Evolutionary conservation across 495 filamentous ascomycete species (phyloP).

Genomic region (Friedmanniomyces simplex): DNA sequence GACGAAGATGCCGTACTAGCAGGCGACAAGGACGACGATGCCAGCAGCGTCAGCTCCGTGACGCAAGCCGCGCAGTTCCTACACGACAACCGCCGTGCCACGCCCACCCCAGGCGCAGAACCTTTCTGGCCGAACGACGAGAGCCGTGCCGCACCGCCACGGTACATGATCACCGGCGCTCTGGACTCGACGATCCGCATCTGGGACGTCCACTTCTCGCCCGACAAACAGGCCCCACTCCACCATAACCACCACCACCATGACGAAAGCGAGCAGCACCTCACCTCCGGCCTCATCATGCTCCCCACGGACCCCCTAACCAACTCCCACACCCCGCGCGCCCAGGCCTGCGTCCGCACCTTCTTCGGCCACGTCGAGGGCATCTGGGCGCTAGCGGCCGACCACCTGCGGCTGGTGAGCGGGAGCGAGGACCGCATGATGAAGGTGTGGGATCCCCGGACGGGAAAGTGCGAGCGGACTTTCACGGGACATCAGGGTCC

Average conservation of each 20-base stretch:
- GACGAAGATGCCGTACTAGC: conserved; percentile 46
- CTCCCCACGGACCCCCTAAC: conserved; percentile 19
- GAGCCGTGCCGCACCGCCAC: conserved; percentile 59
- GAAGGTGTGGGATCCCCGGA: conserved; percentile 91
- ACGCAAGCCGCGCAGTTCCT: conserved; percentile 6
- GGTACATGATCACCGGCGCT: conserved; percentile 84
- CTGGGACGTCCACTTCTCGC: conserved; percentile 78
- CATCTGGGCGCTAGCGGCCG: conserved; percentile 87
- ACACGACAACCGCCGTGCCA: neutral
- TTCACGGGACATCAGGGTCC: conserved; percentile 82
- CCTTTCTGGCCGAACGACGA: conserved; percentile 41
- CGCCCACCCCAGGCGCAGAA: neutral
- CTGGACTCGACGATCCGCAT: conserved; percentile 85
- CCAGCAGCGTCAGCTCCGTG: conserved; percentile 13
- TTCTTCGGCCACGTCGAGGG: conserved; percentile 96
- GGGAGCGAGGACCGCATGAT: conserved; percentile 90
- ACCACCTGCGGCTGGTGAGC: conserved; percentile 78
- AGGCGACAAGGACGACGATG: conserved; percentile 20
- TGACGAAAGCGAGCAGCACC: neutral
- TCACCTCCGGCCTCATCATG: conserved; percentile 1
- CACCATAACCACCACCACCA: neutral
- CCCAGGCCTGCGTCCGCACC: conserved; percentile 73
- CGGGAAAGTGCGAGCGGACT: conserved; percentile 81
- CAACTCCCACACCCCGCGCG: conserved; percentile 25
- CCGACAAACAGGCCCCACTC: conserved; percentile 46